Evolutionary conservation across 1,284 basidiomycete genomes (phyloP).

Genomic region (Mycena sp.): DNA sequence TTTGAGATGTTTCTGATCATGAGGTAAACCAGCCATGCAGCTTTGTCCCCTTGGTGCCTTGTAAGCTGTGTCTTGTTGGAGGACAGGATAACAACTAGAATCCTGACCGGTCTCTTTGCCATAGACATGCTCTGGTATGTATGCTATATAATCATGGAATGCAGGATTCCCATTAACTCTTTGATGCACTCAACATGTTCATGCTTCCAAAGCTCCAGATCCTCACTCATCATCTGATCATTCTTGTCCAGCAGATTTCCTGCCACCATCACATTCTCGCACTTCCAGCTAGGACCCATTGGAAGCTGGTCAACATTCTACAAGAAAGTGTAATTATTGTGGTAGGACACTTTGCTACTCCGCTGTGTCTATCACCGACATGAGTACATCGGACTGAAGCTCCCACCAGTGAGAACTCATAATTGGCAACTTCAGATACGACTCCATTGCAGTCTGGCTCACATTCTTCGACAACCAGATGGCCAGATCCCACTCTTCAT

Average conservation of each 20-base stretch:
- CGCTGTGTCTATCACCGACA: background rate
- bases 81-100: slow-evolving; percentile 49
- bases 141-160: slow-evolving; percentile 39
- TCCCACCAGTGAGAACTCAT: no score
- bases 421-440: no score
- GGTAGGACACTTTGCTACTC: slow-evolving; percentile 12
- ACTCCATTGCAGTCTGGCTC: no score
- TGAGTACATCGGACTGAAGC: no score
- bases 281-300: slow-evolving; percentile 32
- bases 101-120: slow-evolving; percentile 31
- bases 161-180: slow-evolving; percentile 32
- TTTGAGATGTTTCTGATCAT: slow-evolving; percentile 32
- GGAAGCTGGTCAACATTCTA: slow-evolving; percentile 41
- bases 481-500: no score
- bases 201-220: slow-evolving; percentile 23
- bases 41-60: slow-evolving; percentile 35
- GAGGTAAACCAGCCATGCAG: slow-evolving; percentile 42
- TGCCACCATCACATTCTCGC: slow-evolving; percentile 27
- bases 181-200: slow-evolving; percentile 36
- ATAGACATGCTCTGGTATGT: slow-evolving; percentile 43
- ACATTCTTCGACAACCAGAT: no score
- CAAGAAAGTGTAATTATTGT: slow-evolving; percentile 36
- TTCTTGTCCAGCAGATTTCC: slow-evolving; percentile 39
- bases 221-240: slow-evolving; percentile 32
- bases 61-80: slow-evolving; percentile 46